A percentile compares a stretch with the other conserved stretches of the same genome.
Conservation (phyloP, 805 yeast species). For the Debaryomyces hansenii region DNA sequence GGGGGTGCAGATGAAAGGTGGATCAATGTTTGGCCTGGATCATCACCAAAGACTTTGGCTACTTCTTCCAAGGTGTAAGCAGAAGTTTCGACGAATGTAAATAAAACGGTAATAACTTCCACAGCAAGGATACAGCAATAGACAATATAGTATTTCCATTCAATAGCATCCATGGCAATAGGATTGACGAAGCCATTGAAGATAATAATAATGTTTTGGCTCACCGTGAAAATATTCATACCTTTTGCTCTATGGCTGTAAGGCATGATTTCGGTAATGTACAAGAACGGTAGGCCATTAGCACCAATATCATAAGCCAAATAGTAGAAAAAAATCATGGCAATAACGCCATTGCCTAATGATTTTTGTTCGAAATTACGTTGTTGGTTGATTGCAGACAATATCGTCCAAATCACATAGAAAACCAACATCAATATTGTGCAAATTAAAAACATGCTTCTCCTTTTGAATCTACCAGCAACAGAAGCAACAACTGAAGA, state of each 20-base stretch:
- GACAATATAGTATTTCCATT: conserved; percentile 36
- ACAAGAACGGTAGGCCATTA: conserved; percentile 30
- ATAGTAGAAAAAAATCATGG: conserved; percentile 48
- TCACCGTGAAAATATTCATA: conserved; percentile 19
- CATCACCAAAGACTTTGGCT: conserved; percentile 29
- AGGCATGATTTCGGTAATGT: conserved; percentile 32
- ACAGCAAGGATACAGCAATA: conserved; percentile 26
- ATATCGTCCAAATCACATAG: conserved; percentile 19
- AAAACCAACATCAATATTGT: conserved; percentile 6
- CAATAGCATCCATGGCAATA: conserved; percentile 31
- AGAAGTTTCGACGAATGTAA: conserved; percentile 29
- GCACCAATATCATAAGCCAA: conserved; percentile 24
- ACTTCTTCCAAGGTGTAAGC: conserved; percentile 38
- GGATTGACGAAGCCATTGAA: conserved; percentile 19
- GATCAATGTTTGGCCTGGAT: background rate
- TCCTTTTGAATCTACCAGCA: conserved; percentile 25
- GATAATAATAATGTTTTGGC: conserved; percentile 13
- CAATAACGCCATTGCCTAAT: conserved; percentile 46
- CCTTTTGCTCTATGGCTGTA: conserved; percentile 34
- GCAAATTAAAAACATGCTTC: conserved; percentile 21
- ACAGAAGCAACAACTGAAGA: conserved; percentile 20
- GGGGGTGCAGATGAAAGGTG: too few species aligned
- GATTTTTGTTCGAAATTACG: conserved; percentile 39
- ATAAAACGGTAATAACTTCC: conserved; percentile 21
- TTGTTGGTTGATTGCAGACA: conserved; percentile 48